A percentile compares a stretch with the other conserved stretches of the same genome.
Evolutionary conservation across 2,329 filamentous ascomycete species (phyloP).

Genomic region (Aureobasidium mangrovei): DNA sequence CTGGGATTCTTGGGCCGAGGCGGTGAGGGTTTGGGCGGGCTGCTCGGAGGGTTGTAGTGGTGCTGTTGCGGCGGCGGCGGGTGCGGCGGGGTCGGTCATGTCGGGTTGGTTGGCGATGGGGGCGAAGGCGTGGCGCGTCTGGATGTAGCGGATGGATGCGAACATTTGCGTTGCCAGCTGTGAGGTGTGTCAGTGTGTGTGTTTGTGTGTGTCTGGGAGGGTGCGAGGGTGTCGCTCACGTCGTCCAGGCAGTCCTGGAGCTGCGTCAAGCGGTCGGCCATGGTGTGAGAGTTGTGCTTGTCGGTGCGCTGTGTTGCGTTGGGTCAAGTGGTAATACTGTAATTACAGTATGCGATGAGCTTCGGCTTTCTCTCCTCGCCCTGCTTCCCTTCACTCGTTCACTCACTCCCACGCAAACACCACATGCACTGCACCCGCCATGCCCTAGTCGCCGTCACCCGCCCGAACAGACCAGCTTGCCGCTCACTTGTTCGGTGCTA

Average conservation of each 20-base stretch:
- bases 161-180: conserved; percentile 43
- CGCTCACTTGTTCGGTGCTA: not conserved
- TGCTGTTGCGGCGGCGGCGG: conserved; percentile 6
- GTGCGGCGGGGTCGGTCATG: conserved; percentile 16
- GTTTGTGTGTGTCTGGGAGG: not conserved
- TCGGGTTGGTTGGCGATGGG: conserved; percentile 36
- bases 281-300: conserved; percentile 26
- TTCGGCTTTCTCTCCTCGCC: not conserved
- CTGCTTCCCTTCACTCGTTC: not conserved
- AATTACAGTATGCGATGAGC: conserved; percentile 3
- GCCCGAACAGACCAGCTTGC: not conserved
- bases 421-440: conserved; percentile 7
- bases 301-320: not conserved
- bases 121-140: conserved; percentile 33
- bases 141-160: conserved; percentile 36
- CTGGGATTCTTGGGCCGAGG: conserved; percentile 6
- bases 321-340: not conserved
- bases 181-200: conserved; percentile 13
- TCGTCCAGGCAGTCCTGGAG: conserved; percentile 79
- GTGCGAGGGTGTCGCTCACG: conserved; percentile 37
- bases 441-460: conserved; percentile 1
- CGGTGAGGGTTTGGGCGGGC: not conserved
- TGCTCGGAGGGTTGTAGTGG: conserved; percentile 12
- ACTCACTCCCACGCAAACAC: not conserved
- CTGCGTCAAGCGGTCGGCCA: conserved; percentile 72